Percentiles rank a stretch among this genome's conserved stretches.
phyloP scores from a whole-genome alignment of 768 basidiomycete species.

The Serendipita indica region DNA sequence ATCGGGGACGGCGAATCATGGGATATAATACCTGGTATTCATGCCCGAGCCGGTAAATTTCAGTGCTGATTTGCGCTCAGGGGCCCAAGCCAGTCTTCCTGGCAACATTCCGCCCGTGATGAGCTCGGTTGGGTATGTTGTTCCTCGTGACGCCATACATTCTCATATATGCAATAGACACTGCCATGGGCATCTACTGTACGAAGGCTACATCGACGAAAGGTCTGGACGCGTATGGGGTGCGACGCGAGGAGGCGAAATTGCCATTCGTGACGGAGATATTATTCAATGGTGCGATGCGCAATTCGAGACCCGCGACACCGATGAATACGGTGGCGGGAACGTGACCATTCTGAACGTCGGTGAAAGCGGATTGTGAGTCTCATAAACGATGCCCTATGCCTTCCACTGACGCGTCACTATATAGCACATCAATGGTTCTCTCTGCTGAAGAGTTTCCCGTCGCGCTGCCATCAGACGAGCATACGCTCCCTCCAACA shows the following conservation, averaged over 20 bases:
- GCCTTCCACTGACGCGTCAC: not conserved
- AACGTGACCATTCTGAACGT: not conserved
- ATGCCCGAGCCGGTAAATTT: not conserved
- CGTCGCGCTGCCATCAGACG: not conserved
- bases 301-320: not conserved
- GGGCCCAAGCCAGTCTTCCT: not conserved
- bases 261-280: not conserved
- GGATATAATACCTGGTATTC: not conserved
- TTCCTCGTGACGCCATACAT: not conserved
- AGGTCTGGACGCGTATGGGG: not conserved
- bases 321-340: no score
- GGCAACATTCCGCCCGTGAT: not conserved
- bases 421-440: not conserved
- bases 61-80: not conserved
- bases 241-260: not conserved
- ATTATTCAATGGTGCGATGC: slow-evolving; percentile 3
- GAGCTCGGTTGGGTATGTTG: not conserved
- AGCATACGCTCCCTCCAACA: not conserved
- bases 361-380: not conserved
- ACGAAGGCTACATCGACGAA: not conserved
- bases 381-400: not conserved
- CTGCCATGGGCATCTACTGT: not conserved
- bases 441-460: not conserved
- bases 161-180: not conserved
- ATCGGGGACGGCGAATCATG: not conserved